Conservation (phyloP, 108 stramenopile genomes). For the Fragilaria radians region DNA sequence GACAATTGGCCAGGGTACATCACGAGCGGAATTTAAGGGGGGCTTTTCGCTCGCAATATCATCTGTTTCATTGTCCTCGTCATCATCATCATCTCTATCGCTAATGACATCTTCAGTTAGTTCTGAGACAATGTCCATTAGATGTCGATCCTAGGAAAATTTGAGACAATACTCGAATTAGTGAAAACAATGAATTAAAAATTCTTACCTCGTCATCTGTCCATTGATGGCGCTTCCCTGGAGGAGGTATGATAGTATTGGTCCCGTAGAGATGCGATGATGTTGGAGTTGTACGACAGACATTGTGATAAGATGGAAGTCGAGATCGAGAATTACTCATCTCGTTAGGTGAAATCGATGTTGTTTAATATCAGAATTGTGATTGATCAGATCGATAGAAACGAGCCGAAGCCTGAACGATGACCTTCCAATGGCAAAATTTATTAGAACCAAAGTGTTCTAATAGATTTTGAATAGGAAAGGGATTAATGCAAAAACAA, state of each 20-base stretch:
- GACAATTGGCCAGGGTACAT: slow-evolving; percentile 9
- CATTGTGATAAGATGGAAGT: neutral
- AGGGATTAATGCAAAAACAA: neutral
- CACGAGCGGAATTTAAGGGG: neutral
- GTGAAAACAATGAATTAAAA: neutral
- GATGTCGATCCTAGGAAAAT: neutral
- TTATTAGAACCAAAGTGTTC: neutral
- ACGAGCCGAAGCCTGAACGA: neutral
- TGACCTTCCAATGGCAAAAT: no score
- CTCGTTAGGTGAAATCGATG: neutral
- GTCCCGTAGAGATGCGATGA: neutral
- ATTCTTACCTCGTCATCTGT: neutral
- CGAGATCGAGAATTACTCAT: neutral
- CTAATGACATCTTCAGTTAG: neutral
- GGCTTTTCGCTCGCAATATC: no score
- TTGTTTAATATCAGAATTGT: neutral
- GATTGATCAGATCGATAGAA: neutral
- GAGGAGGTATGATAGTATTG: neutral
- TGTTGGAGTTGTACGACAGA: neutral
- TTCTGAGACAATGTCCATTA: slow-evolving; percentile 5
- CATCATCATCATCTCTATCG: neutral
- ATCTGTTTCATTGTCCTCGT: neutral
- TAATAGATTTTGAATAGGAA: neutral
- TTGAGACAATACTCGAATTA: neutral
- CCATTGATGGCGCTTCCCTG: neutral